Percentiles rank a stretch among this genome's conserved stretches.
Conservation (phyloP, 23 red algal species). For the Gracilaria gracilis region DNA sequence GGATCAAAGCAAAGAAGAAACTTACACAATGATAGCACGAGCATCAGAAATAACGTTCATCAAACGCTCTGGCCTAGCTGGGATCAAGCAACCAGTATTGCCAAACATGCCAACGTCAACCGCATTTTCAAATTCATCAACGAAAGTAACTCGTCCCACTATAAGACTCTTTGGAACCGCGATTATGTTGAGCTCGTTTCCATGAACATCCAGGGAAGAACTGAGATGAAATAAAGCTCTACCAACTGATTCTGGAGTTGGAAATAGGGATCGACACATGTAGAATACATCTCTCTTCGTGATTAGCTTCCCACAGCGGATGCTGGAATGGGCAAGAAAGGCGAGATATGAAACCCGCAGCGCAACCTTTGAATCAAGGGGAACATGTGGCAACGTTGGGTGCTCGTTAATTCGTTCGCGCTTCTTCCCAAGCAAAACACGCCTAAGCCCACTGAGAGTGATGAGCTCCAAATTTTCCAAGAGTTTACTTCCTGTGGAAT, state of each 20-base stretch:
- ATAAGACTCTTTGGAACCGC: slow-evolving; percentile 65
- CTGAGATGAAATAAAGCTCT: slow-evolving; percentile 26
- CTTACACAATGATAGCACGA: slow-evolving; percentile 62
- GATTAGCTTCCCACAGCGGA: slow-evolving; percentile 14
- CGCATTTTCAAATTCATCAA: slow-evolving; percentile 50
- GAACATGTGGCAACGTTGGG: background rate
- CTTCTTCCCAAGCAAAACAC: background rate
- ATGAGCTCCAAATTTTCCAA: background rate
- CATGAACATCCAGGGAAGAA: slow-evolving; percentile 11
- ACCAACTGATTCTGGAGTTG: slow-evolving; percentile 37
- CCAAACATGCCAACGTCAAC: slow-evolving; percentile 67
- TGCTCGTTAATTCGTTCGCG: background rate
- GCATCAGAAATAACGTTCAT: slow-evolving; percentile 29
- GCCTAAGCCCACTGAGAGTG: background rate
- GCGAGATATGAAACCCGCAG: slow-evolving; percentile 48
- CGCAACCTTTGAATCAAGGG: background rate
- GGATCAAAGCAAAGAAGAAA: no score
- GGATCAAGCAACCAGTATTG: slow-evolving; percentile 43
- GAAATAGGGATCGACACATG: slow-evolving; percentile 49
- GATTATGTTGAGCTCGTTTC: slow-evolving; percentile 74
- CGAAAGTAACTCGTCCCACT: slow-evolving; percentile 46
- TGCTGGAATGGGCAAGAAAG: slow-evolving; percentile 28
- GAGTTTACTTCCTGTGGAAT: background rate
- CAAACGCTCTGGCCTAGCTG: slow-evolving; percentile 61
- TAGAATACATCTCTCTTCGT: slow-evolving; percentile 81